Conservation (phyloP, 805 yeast species). For the Priceomyces castillae region DNA sequence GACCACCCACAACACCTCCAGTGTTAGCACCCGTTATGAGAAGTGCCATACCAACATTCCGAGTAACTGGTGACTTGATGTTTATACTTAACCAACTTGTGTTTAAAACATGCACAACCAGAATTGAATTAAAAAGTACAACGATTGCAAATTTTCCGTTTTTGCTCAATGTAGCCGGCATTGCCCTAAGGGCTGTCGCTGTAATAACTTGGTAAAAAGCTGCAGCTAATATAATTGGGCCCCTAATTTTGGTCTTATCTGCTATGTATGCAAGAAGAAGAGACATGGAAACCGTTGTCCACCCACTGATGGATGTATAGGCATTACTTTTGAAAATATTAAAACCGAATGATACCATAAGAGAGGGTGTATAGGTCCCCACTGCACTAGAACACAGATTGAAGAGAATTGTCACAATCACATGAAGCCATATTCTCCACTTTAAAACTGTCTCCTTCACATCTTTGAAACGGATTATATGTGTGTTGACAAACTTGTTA, state of each 20-base stretch:
- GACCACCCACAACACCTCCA: constrained; percentile 17
- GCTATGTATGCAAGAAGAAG: background rate
- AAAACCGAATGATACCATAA: constrained; percentile 11
- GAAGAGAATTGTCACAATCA: constrained; percentile 5
- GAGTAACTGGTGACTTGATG: constrained; percentile 9
- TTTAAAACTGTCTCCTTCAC: constrained; percentile 5
- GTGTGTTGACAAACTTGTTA: constrained; percentile 7
- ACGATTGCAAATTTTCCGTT: constrained; percentile 1
- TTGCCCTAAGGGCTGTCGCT: constrained; percentile 2
- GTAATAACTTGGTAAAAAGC: background rate
- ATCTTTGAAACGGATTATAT: constrained; percentile 6
- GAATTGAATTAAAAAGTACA: background rate
- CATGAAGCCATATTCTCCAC: constrained; percentile 10
- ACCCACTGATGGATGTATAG: constrained; percentile 12
- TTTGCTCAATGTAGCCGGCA: background rate
- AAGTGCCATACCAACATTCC: constrained; percentile 14
- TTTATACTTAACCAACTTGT: constrained; percentile 13
- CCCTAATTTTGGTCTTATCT: background rate
- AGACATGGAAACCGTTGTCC: constrained; percentile 8
- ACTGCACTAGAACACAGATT: constrained; percentile 10
- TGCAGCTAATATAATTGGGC: background rate
- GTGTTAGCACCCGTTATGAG: constrained; percentile 15
- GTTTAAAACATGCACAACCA: constrained; percentile 10
- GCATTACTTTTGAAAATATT: constrained; percentile 12
- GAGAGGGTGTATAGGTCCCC: constrained; percentile 10